Evolutionary conservation across 345 rosid species (phyloP), one percentile per base, ranked within the genome.

Genomic region (Raphanus sativus): DNA sequence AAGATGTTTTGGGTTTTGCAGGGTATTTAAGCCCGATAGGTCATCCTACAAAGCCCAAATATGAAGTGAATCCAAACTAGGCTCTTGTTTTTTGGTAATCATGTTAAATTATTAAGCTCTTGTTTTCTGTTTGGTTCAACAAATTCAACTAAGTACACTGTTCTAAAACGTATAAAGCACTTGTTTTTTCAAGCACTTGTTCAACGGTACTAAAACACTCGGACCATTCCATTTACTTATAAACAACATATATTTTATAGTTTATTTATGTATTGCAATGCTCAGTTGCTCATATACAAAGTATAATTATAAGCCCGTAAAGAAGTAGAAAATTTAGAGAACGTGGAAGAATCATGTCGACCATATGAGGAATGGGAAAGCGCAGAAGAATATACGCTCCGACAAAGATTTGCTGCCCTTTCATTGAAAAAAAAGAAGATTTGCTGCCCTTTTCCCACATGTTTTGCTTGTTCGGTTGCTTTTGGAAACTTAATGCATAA

Each of bases 331-430:
- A 54, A 29, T n/a, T n/a, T 25, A 34, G 8, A 69, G 76, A 59
- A 74, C 73, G 73, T 81, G 80, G 76, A 65, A 74, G 85, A 77
- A 78, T 86, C 83, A 77, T 72, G 67, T 78, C 76, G 83, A 17
- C 69, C 74, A 69, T 58, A 68, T 48, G 62, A 68, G 62, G 15
- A 63, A 77, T 30, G 52, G 61, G 29, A 48, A 55, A 42, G 16
- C 36, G 32, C 81, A 77, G 75, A 77, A 77, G 88, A 81, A 79
- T 73, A 85, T 67, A 75, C 90, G 88, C 88, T 83, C 86, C 84
- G 72, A 84, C 82, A 74, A 77, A 87, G 88, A 84, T 79, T 77
- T 83, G 62, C 77, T 38, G 32, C 48, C 59, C 69, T 6, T 62
- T n/a, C n/a, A n/a, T n/a, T n/a, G n/a, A n/a, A n/a, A n/a, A n/a